Base-by-base conservation (phyloP, 192 early-diverging fungal genomes). In the Coemansia sp. region DNA sequence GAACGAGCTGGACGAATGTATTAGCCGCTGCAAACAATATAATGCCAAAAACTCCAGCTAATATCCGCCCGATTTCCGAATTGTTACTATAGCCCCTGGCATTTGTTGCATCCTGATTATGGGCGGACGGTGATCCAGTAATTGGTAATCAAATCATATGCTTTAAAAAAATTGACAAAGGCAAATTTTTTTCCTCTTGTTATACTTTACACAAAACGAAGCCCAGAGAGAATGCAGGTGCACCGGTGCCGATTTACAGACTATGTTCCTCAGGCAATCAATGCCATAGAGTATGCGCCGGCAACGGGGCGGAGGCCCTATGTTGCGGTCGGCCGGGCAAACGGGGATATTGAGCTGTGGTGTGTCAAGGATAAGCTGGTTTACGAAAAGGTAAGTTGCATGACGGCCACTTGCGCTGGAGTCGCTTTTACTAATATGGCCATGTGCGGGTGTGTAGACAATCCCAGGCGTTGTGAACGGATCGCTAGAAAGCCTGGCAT, bases 331-430 rank as follows among this genome's bases (percentile, higher is more conserved):
- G 95, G 89, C 28, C 77, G 95, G 45, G 88, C 83, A 20, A 95
- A 95, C 66, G 93, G 95, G 20, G 87, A 96, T 62, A 91, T 98
- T 52, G 93, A 98, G 74, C 73, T 98, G 46, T 96, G 93, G 93
- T 84, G 86, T 67, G 85, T 88, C 23, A 66, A 62, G 42, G 61
- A 83, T 32, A 78, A 81, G 23, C 87, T 88, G 79, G 79, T 83
- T 31, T 71, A 93, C 31, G 90, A 92, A 68, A 92, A 92, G 81
- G 90, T 91, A 76, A 34, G 32, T 34, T 34, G 32, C 32, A 34
- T n/a, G n/a, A n/a, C 15, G 15, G 40, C 15, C 7, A 9, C 7
- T 42, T n/a, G 15, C 40, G 15, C 38, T 39, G 10, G 32, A 34
- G 36, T 41, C 40, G 15, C 6, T 16, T n/a, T 18, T 3, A 18